These are phyloP conservation scores for Nothophoma quercina DNA, from an alignment of 2,329 filamentous ascomycete genomes.

Conservation along the genomic window DNA sequence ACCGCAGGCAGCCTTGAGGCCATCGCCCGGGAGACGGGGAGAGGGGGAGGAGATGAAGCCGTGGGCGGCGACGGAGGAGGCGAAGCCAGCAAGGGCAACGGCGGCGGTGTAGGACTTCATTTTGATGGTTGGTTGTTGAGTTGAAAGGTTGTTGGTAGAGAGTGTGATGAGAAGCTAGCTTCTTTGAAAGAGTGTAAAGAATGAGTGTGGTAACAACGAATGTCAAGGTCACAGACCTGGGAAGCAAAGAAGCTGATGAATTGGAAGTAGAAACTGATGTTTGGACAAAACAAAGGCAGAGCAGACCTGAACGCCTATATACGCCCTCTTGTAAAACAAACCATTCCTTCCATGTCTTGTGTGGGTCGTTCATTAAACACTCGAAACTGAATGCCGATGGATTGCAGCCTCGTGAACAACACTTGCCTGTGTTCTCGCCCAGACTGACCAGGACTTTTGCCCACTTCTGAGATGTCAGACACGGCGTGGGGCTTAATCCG, in stretches of 20 bases:
- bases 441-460: conserved; percentile 20
- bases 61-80: conserved; percentile 60
- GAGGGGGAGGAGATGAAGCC: conserved; percentile 60
- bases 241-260: conserved; percentile 35
- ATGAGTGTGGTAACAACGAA: conserved; percentile 47
- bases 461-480: conserved; percentile 24
- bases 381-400: conserved; percentile 38
- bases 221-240: conserved; percentile 50
- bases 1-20: conserved; percentile 62
- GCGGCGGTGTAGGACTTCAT: conserved; percentile 56
- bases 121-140: conserved; percentile 32
- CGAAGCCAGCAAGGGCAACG: conserved; percentile 52
- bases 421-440: conserved; percentile 29
- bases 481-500: conserved; percentile 25
- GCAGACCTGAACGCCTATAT: conserved; percentile 30
- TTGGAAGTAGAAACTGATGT: conserved; percentile 34
- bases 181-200: conserved; percentile 41
- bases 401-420: conserved; percentile 30
- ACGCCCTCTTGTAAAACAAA: conserved; percentile 13
- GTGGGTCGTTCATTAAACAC: conserved; percentile 49
- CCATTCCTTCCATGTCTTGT: conserved; percentile 19
- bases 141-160: conserved; percentile 28
- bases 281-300: conserved; percentile 16
- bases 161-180: conserved; percentile 43
- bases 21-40: conserved; percentile 59